Evolutionary conservation across 192 early-diverging fungal species (phyloP).

Genomic region (Kickxella alabastrina): DNA sequence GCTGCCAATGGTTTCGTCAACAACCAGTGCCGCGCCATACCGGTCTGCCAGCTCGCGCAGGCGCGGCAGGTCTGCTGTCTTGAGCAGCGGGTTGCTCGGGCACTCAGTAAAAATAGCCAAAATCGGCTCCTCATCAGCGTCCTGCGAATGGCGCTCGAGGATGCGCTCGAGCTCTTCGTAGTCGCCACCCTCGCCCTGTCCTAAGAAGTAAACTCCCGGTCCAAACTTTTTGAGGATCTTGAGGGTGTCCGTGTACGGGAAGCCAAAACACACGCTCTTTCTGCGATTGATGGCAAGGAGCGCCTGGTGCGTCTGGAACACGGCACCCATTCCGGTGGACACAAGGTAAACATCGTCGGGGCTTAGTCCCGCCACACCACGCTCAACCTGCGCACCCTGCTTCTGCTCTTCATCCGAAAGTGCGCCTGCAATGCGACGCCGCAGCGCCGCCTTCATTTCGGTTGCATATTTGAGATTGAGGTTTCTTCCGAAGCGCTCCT

Average conservation of each 20-base stretch:
- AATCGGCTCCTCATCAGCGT: constrained; percentile 56
- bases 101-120: constrained; percentile 89
- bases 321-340: constrained; percentile 89
- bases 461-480: constrained; percentile 63
- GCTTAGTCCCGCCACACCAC: constrained; percentile 55
- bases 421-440: constrained; percentile 83
- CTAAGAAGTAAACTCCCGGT: constrained; percentile 81
- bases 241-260: constrained; percentile 94
- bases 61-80: constrained; percentile 72
- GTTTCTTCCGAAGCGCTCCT: constrained; percentile 94
- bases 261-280: constrained; percentile 91
- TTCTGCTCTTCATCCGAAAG: constrained; percentile 46
- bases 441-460: constrained; percentile 69
- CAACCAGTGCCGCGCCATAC: constrained; percentile 73
- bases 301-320: constrained; percentile 79
- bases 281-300: constrained; percentile 49
- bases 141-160: constrained; percentile 40
- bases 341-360: constrained; percentile 85
- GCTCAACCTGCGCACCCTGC: constrained; percentile 42
- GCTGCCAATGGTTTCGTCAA: constrained; percentile 96
- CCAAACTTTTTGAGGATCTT: constrained; percentile 97
- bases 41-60: constrained; percentile 71
- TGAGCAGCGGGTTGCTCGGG: constrained; percentile 89
- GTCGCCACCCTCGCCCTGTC: constrained; percentile 73
- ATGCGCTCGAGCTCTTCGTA: constrained; percentile 68